Conservation (phyloP, 1,284 basidiomycete genomes). For the Rhodotorula sp. region DNA sequence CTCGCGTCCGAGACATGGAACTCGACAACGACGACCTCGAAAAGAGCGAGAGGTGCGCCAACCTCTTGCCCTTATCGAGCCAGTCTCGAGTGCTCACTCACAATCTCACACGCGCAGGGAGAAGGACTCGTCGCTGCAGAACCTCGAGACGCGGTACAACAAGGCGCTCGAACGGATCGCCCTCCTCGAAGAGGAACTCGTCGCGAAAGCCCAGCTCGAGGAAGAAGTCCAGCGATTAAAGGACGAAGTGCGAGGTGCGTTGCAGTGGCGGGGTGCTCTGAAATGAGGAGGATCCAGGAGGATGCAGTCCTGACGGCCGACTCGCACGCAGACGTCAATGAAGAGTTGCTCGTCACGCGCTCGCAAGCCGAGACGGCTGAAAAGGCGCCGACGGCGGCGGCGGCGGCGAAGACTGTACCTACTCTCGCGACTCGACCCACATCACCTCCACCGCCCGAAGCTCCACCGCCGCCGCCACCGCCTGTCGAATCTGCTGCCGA, state of each 20-base stretch:
- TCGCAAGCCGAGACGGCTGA: not conserved
- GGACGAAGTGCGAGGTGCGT: conserved; percentile 85
- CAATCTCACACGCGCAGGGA: conserved; percentile 22
- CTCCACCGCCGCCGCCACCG: not conserved
- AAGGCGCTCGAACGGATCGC: conserved; percentile 94
- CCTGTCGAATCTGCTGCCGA: not conserved
- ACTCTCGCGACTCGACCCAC: too few relatives aligned
- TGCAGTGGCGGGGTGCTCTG: too few relatives aligned
- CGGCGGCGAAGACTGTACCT: not conserved
- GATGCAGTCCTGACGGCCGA: too few relatives aligned
- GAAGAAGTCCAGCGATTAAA: conserved; percentile 88
- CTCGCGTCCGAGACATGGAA: conserved; percentile 65
- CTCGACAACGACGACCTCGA: conserved; percentile 96
- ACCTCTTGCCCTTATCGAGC: not conserved
- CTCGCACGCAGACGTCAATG: conserved; percentile 22
- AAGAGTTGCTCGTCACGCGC: conserved; percentile 30
- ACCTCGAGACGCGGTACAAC: conserved; percentile 76
- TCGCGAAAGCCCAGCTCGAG: conserved; percentile 83
- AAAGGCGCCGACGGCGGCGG: not conserved
- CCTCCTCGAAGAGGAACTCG: conserved; percentile 90
- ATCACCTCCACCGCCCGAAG: not conserved
- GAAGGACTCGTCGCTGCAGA: conserved; percentile 63
- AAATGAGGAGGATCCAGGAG: too few relatives aligned
- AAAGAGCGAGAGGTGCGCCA: conserved; percentile 41
- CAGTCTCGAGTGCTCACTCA: not conserved